Conservation (phyloP, 441 rosid species). For the Daphne laureola region DNA sequence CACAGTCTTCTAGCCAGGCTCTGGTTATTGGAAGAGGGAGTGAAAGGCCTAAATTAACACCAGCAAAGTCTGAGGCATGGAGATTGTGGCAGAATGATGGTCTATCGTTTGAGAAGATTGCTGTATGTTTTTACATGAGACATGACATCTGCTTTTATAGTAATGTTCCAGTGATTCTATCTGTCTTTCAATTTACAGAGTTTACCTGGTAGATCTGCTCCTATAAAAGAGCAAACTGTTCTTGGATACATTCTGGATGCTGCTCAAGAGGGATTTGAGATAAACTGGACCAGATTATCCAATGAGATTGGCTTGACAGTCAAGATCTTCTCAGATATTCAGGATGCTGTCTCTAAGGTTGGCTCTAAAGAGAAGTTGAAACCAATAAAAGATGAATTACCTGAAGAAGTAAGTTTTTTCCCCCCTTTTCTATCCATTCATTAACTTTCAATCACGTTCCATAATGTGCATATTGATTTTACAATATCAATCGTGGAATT, state of each 20-base stretch:
- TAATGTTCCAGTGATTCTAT: conserved; percentile 1
- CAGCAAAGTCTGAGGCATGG: conserved; percentile 46
- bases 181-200: conserved; percentile 20
- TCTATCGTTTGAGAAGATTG: conserved; percentile 29
- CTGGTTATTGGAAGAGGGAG: conserved; percentile 13
- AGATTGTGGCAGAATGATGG: conserved; percentile 42
- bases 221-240: conserved; percentile 44
- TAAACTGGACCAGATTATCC: conserved; percentile 33
- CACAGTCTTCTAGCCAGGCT: conserved; percentile 8
- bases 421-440: background rate
- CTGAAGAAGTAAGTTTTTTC: conserved; percentile 26
- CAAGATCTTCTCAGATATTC: conserved; percentile 26
- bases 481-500: too few relatives aligned
- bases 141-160: background rate
- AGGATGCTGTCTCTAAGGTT: conserved; percentile 31
- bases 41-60: conserved; percentile 18
- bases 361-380: conserved; percentile 39
- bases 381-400: conserved; percentile 41
- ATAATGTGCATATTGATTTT: too few relatives aligned
- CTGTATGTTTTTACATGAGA: conserved; percentile 24
- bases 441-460: background rate
- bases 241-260: conserved; percentile 37
- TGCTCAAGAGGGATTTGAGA: conserved; percentile 28
- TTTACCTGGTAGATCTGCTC: conserved; percentile 35
- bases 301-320: conserved; percentile 29